Evolutionary conservation across 202 grass and related monocot species (phyloP).

Genomic region (Alloteropsis angusta): DNA sequence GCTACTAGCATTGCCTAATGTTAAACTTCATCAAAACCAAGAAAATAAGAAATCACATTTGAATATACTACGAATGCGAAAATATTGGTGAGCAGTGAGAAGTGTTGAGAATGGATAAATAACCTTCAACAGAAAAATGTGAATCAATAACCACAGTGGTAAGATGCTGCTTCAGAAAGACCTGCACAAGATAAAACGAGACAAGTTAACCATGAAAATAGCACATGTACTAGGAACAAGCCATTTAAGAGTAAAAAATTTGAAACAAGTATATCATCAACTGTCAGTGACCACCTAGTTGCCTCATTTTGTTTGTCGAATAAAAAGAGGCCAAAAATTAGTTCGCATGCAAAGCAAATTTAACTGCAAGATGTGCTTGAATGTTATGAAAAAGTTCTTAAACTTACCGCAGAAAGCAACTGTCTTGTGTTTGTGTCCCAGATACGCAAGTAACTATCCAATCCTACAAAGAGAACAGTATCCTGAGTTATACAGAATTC

Average conservation of each 20-base stretch:
- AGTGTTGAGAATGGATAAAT: background rate
- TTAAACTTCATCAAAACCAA: background rate
- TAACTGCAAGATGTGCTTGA: background rate
- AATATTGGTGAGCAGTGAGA: background rate
- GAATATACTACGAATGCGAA: background rate
- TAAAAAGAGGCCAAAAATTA: background rate
- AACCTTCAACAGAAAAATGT: constrained; percentile 86
- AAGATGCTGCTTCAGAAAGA: constrained; percentile 93
- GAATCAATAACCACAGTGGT: constrained; percentile 80
- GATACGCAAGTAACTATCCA: constrained; percentile 80
- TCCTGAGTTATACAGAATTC: constrained; percentile 10
- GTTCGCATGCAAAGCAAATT: background rate
- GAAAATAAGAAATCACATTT: background rate
- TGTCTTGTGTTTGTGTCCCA: constrained; percentile 90
- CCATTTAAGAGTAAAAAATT: background rate
- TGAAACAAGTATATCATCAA: background rate
- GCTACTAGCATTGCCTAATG: background rate
- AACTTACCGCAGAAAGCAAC: constrained; percentile 68
- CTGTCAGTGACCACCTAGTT: background rate
- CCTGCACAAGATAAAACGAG: constrained; percentile 33
- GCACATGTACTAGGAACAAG: background rate
- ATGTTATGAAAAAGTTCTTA: constrained; percentile 6
- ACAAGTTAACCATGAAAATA: background rate
- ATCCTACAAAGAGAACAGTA: constrained; percentile 39
- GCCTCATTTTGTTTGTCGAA: background rate